Percentiles rank a stretch among this genome's conserved stretches.
These are phyloP conservation scores for Echinosophora koreensis DNA, from an alignment of 306 rosid genomes.

Conservation along the genomic window DNA sequence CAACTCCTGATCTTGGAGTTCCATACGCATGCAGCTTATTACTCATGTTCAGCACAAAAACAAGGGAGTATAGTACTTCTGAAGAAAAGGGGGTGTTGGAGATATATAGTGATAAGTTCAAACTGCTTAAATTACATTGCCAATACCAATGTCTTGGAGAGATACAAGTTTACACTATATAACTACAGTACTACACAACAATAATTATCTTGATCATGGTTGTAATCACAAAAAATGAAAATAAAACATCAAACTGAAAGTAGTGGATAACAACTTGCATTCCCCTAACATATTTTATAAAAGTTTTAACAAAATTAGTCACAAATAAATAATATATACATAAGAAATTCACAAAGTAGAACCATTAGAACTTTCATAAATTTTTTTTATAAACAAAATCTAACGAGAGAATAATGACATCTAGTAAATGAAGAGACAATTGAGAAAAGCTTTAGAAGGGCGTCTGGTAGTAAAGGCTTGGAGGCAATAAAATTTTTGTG, in stretches of 20 bases:
- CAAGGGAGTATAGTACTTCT: slow-evolving; percentile 4
- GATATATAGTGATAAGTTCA: slow-evolving; percentile 16
- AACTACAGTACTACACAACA: not conserved
- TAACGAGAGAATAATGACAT: not conserved
- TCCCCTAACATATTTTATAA: not conserved
- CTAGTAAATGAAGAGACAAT: not conserved
- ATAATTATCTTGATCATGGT: not conserved
- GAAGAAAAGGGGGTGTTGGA: not conserved
- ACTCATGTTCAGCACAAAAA: slow-evolving; percentile 30
- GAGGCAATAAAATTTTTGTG: not conserved
- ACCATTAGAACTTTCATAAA: not conserved
- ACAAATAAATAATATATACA: not conserved
- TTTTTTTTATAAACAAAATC: not conserved
- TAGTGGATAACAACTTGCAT: slow-evolving; percentile 3
- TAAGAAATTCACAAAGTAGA: not conserved
- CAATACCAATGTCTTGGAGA: not conserved
- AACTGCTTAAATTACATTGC: slow-evolving; percentile 18
- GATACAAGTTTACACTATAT: not conserved
- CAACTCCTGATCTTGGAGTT: not conserved
- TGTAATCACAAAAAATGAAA: not conserved
- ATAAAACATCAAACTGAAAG: not conserved
- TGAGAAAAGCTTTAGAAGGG: not conserved
- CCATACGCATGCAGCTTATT: not conserved
- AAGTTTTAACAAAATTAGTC: not conserved
- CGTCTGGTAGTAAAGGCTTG: not conserved